Conservation (phyloP, 345 rosid species). For the Heritiera fomes region DNA sequence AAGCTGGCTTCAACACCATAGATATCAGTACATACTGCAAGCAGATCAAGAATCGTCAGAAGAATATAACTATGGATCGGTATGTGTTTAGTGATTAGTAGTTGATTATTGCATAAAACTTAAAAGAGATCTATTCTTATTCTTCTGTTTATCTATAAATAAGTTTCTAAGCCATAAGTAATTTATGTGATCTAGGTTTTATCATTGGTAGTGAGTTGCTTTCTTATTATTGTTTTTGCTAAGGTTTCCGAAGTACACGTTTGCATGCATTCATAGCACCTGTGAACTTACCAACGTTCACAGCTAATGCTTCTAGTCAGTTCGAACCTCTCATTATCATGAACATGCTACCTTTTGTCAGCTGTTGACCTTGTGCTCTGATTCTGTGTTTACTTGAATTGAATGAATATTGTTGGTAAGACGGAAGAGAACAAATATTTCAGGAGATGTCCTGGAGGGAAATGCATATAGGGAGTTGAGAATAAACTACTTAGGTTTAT, state of each 20-base stretch:
- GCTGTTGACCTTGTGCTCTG: background rate
- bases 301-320: background rate
- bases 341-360: background rate
- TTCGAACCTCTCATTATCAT: background rate
- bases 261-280: background rate
- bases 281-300: background rate
- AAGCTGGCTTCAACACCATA: slow-evolving; percentile 36
- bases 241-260: background rate
- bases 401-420: background rate
- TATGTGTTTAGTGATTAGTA: slow-evolving; percentile 15
- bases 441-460: background rate
- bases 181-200: background rate
- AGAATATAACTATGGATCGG: slow-evolving; percentile 36
- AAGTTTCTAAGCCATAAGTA: background rate
- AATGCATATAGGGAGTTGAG: background rate
- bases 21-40: slow-evolving; percentile 31
- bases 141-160: background rate
- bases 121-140: background rate
- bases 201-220: background rate
- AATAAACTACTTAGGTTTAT: background rate
- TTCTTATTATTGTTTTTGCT: background rate
- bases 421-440: background rate
- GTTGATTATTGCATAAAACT: slow-evolving; percentile 1
- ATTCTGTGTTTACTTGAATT: background rate
- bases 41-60: slow-evolving; percentile 31